Percentiles rank a stretch among this genome's conserved stretches.
Evolutionary conservation across 2,329 filamentous ascomycete species (phyloP).

Genomic region (Seiridium unicorne): DNA sequence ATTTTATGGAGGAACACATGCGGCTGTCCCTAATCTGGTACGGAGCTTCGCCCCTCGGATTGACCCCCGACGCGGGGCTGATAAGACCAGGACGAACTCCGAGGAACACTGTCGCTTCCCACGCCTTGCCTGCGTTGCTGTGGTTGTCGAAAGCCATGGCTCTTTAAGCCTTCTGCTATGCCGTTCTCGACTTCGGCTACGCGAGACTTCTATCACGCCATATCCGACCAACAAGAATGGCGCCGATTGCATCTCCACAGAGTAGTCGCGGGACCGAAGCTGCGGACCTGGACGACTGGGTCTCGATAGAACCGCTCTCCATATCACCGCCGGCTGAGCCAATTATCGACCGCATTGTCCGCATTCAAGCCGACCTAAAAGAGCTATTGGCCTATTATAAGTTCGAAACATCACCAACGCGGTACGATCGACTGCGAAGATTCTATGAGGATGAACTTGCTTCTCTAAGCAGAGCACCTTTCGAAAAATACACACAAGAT

Average conservation of each 20-base stretch:
- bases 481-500: conserved; percentile 38
- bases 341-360: conserved; percentile 40
- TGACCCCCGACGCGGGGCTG: too few species aligned
- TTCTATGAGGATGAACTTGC: conserved; percentile 42
- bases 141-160: too few species aligned
- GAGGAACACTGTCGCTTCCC: too few species aligned
- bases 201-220: neutral
- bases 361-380: conserved; percentile 41
- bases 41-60: too few species aligned
- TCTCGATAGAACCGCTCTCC: neutral
- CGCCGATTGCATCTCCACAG: neutral
- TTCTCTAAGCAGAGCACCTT: conserved; percentile 30
- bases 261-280: neutral
- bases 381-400: conserved; percentile 50
- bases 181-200: too few species aligned
- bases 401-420: conserved; percentile 40
- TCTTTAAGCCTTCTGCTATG: too few species aligned
- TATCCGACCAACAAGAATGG: neutral
- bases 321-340: conserved; percentile 19
- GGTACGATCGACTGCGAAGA: conserved; percentile 34
- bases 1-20: too few species aligned
- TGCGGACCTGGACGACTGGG: neutral
- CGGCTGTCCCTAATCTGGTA: too few species aligned
- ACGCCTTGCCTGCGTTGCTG: too few species aligned
- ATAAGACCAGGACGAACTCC: too few species aligned